phyloP scores from a whole-genome alignment of 176 grass and related monocot genomes.

The Oryza brachyantha region DNA sequence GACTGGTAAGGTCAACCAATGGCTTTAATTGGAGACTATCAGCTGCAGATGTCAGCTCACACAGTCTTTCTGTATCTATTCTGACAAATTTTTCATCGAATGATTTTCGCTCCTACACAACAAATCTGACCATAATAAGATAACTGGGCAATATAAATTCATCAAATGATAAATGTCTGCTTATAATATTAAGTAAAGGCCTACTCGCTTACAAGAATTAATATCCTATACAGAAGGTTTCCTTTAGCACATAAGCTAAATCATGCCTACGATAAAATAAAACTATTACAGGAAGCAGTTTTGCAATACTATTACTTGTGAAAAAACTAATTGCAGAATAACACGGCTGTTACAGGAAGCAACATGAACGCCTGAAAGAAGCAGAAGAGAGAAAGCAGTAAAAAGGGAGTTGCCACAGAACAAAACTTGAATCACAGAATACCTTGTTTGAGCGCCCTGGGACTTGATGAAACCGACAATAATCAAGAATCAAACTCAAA shows the following conservation, averaged over 20 bases:
- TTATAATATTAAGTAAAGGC: constrained; percentile 11
- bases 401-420: constrained; percentile 1
- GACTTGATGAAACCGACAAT: constrained; percentile 97
- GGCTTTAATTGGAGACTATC: constrained; percentile 94
- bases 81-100: constrained; percentile 98
- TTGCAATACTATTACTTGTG: neutral
- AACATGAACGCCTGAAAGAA: neutral
- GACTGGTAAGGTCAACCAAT: constrained; percentile 96
- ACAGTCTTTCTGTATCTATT: constrained; percentile 89
- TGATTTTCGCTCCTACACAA: constrained; percentile 70
- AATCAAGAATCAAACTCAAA: constrained; percentile 98
- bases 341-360: neutral
- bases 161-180: neutral
- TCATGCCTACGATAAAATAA: neutral
- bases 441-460: constrained; percentile 96
- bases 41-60: constrained; percentile 96
- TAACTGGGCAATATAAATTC: neutral
- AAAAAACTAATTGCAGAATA: neutral
- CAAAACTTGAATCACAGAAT: neutral
- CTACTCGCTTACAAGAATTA: neutral
- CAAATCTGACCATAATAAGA: constrained; percentile 26
- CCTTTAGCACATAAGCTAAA: neutral
- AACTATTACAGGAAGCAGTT: neutral
- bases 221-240: neutral
- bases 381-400: neutral